Base-by-base conservation (phyloP, 768 basidiomycete genomes). In the Panellus pusillus region DNA sequence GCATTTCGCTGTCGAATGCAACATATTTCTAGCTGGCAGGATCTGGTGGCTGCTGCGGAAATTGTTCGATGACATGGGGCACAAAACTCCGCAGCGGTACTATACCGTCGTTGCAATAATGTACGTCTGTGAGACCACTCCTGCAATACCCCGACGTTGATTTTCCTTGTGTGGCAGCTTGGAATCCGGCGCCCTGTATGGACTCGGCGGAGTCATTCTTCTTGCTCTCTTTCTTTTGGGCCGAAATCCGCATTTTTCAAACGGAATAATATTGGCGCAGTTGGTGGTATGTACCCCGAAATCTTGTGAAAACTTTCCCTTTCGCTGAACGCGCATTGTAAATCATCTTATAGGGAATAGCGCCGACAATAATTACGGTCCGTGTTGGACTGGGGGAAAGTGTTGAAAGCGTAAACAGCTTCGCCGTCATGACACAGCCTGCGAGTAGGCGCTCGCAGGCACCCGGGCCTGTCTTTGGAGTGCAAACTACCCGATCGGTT, bases 31-130 rank as follows among this genome's bases (percentile, higher is more conserved):
- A 52, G 51, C 44, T 14, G 44, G 44, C 19, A 28, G 44, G 15
- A 52, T 52, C 38, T 52, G 51, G 37, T 52, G 51, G 51, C 44
- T 52, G 12, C 44, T 37, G 20, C 44, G 44, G 28, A 45, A 38
- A n/a, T 24, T 44, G 19, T 27, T 13, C 27, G 29, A 45, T 9
- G 19, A 39, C 20, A 6, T 52, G 43, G 44, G 50, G 36, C 31
- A 18, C 15, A 43, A 40, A 12, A 40, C 45, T 14, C 45, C 29
- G 11, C 29, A 9, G 36, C 39, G 44, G 19, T 52, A 52, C 38
- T 14, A 52, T 32, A 52, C 51, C 4, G 44, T 29, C 18, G 37
- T 20, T 40, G 51, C 29, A 19, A 52, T 52, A 37, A 52, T 52
- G 51, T 52, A 5, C 9, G 42, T 35, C 14, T 7, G 32, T 35